A percentile compares a stretch with the other conserved stretches of the same genome.
Conservation (phyloP, 129 eudicot species). For the Ambrosia trifida region DNA sequence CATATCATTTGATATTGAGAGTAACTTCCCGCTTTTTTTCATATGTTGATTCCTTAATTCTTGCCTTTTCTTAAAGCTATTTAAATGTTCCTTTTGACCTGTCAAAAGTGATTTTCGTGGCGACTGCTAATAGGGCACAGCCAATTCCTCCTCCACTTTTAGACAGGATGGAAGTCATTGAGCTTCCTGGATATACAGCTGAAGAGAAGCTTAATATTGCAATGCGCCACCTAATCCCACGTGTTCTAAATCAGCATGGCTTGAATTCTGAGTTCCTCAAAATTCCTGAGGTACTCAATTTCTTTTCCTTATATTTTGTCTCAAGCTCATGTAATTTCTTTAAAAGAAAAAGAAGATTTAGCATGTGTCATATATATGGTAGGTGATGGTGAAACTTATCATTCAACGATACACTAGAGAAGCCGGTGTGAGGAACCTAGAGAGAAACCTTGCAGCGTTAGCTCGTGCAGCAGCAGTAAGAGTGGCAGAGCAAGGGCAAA, state of each 20-base stretch:
- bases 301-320: neutral
- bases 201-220: constrained; percentile 95
- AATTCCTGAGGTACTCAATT: constrained; percentile 72
- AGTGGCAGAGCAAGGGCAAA: constrained; percentile 85
- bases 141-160: constrained; percentile 93
- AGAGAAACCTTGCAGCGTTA: constrained; percentile 85
- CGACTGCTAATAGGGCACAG: constrained; percentile 91
- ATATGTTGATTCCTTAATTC: constrained; percentile 50
- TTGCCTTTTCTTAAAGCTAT: constrained; percentile 51
- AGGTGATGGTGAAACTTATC: constrained; percentile 83
- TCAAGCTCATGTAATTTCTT: neutral
- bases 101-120: constrained; percentile 92
- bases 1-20: constrained; percentile 9
- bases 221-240: constrained; percentile 80
- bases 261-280: constrained; percentile 69
- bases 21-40: neutral
- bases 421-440: constrained; percentile 96
- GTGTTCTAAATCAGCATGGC: constrained; percentile 96
- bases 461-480: constrained; percentile 99
- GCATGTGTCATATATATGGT: constrained; percentile 11
- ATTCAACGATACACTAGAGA: constrained; percentile 93
- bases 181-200: constrained; percentile 95
- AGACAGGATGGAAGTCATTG: constrained; percentile 99
- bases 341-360: constrained; percentile 7
- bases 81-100: constrained; percentile 95